Conservation (phyloP, 23 red algal genomes). For the Agarophyton chilense region DNA sequence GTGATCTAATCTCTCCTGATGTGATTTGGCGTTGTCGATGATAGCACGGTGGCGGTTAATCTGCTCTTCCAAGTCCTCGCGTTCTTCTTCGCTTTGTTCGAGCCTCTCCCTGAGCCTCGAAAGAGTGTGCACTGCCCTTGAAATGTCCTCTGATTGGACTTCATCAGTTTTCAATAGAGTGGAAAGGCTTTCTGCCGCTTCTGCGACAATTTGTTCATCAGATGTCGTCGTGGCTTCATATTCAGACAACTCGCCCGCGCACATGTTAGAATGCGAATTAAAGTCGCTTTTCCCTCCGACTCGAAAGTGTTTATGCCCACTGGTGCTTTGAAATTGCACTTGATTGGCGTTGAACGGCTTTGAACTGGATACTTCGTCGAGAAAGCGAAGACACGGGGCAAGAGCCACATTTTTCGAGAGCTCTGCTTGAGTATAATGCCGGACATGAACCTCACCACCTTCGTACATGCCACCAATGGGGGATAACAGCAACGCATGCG, state of each 20-base stretch:
- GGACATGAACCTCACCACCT: neutral
- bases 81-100: conserved; percentile 23
- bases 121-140: neutral
- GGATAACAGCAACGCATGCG: conserved; percentile 10
- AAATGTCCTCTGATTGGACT: conserved; percentile 4
- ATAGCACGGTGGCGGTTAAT: neutral
- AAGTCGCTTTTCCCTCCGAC: neutral
- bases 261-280: neutral
- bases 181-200: conserved; percentile 8
- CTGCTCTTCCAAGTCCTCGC: neutral
- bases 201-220: neutral
- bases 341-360: neutral
- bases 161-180: conserved; percentile 14
- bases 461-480: neutral
- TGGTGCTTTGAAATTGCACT: neutral
- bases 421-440: neutral
- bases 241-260: conserved; percentile 11
- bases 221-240: neutral
- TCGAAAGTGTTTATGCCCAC: neutral
- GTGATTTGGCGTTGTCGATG: conserved; percentile 9
- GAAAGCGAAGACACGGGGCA: neutral
- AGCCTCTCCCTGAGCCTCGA: neutral
- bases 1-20: conserved; percentile 42
- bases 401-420: neutral
- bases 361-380: neutral